A percentile compares a stretch with the other conserved stretches of the same genome.
Evolutionary conservation across 2,329 filamentous ascomycete genomes (phyloP).

Genomic region (Cyphellophora europaea): DNA sequence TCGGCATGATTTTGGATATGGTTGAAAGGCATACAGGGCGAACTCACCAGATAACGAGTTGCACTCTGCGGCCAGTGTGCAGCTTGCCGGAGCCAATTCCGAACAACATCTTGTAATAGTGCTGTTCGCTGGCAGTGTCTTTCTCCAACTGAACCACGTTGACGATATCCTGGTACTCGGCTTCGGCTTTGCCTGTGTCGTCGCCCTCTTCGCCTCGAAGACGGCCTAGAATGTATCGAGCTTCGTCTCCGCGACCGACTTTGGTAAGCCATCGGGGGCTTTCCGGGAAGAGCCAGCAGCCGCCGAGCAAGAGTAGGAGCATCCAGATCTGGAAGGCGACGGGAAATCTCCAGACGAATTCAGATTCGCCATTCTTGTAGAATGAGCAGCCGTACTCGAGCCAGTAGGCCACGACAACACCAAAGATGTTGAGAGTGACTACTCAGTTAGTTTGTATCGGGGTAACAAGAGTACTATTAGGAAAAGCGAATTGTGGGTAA

Average conservation of each 20-base stretch:
- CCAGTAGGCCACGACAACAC: slow-evolving; percentile 22
- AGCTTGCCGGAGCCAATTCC: slow-evolving; percentile 56
- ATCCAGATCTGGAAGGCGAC: slow-evolving; percentile 62
- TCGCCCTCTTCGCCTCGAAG: slow-evolving; percentile 51
- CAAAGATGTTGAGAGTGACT: slow-evolving; percentile 44
- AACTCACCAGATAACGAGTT: slow-evolving; percentile 63
- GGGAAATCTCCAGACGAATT: slow-evolving; percentile 59
- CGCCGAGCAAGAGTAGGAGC: slow-evolving; percentile 45
- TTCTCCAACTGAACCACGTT: slow-evolving; percentile 55
- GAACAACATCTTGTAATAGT: slow-evolving; percentile 58
- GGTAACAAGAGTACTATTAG: no score
- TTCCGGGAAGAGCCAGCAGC: slow-evolving; percentile 61
- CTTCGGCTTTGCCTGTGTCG: slow-evolving; percentile 45
- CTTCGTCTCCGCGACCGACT: slow-evolving; percentile 57
- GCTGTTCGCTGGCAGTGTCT: slow-evolving; percentile 37
- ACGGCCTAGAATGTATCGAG: slow-evolving; percentile 53
- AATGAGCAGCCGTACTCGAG: slow-evolving; percentile 45
- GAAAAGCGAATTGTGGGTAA: no score
- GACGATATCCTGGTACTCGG: slow-evolving; percentile 60
- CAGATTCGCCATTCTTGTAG: slow-evolving; percentile 51
- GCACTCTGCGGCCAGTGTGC: slow-evolving; percentile 58
- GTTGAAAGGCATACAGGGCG: no score
- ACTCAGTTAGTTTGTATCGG: no score
- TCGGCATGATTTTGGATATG: no score
- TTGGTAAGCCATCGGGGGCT: slow-evolving; percentile 60